phyloP scores from a whole-genome alignment of 2,329 filamentous ascomycete species.

The Colletotrichum tamarilloi region DNA sequence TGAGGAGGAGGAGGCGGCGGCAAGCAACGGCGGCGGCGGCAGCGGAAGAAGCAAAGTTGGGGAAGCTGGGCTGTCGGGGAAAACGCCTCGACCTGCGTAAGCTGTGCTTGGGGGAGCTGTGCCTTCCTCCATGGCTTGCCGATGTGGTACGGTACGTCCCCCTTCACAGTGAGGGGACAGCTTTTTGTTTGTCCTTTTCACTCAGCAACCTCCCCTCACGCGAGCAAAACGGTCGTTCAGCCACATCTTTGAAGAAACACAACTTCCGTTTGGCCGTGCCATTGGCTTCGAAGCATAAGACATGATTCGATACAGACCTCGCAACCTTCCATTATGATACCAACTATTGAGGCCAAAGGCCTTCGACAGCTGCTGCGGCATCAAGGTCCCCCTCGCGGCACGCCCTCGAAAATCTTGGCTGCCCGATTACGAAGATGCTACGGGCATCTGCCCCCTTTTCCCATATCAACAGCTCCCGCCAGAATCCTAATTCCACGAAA shows the following conservation, averaged over 20 bases:
- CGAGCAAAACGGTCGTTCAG: not conserved
- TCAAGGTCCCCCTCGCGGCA: slow-evolving; percentile 40
- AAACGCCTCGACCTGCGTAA: not conserved
- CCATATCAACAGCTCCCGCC: not conserved
- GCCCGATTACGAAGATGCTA: slow-evolving; percentile 40
- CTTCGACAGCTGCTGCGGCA: slow-evolving; percentile 38
- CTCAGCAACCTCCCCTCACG: not conserved
- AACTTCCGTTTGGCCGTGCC: not conserved
- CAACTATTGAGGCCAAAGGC: slow-evolving; percentile 39
- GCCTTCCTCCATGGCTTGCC: not conserved
- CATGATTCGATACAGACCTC: slow-evolving; percentile 5
- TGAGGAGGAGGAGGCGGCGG: not conserved
- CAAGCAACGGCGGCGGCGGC: not conserved
- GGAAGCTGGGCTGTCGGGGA: slow-evolving; percentile 20
- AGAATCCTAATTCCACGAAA: not conserved
- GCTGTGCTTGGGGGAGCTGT: not conserved
- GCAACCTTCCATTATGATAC: slow-evolving; percentile 21
- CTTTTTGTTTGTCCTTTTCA: not conserved
- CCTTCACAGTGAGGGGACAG: not conserved
- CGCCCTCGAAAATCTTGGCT: slow-evolving; percentile 40
- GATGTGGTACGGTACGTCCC: not conserved
- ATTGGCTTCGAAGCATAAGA: not conserved
- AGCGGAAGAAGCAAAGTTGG: slow-evolving; percentile 4
- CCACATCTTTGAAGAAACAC: not conserved
- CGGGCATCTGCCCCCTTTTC: not conserved